Conservation (phyloP, 2,329 filamentous ascomycete species). For the Exserohilum turcica region DNA sequence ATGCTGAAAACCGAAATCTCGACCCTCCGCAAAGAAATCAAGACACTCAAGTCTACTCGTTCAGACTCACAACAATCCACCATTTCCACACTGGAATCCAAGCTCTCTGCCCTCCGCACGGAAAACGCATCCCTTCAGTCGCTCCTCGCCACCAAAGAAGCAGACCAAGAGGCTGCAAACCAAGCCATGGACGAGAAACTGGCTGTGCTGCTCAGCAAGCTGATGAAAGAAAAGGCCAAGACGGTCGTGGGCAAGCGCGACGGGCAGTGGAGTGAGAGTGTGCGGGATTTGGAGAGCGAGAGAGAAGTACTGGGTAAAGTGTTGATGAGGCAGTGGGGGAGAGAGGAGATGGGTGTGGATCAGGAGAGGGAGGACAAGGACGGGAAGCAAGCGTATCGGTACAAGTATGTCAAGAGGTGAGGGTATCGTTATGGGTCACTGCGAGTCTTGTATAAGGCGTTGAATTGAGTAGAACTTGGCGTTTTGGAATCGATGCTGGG, state of each 20-base stretch:
- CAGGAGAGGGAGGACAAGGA: conserved; percentile 27
- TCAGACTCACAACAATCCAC: conserved; percentile 18
- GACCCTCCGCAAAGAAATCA: conserved; percentile 22
- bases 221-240: conserved; percentile 41
- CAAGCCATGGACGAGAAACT: conserved; percentile 43
- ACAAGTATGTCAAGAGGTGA: conserved; percentile 34
- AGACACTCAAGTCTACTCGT: conserved; percentile 24
- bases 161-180: conserved; percentile 39
- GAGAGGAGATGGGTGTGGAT: conserved; percentile 40
- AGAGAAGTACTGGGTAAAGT: conserved; percentile 40
- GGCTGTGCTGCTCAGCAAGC: conserved; percentile 31
- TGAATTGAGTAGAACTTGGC: no score
- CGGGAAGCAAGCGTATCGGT: conserved; percentile 37
- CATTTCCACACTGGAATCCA: conserved; percentile 3
- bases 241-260: conserved; percentile 39
- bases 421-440: neutral
- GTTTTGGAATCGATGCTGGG: no score
- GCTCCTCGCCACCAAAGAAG: conserved; percentile 25
- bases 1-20: conserved; percentile 27
- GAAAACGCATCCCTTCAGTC: conserved; percentile 29
- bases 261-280: conserved; percentile 41
- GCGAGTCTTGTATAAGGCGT: neutral
- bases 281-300: conserved; percentile 29
- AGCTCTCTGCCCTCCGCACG: conserved; percentile 17
- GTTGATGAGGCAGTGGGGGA: conserved; percentile 45